Percentiles rank a stretch among this genome's conserved stretches.
Evolutionary conservation across 202 grass and related monocot genomes (phyloP).

Genomic region (Carex arenaria): DNA sequence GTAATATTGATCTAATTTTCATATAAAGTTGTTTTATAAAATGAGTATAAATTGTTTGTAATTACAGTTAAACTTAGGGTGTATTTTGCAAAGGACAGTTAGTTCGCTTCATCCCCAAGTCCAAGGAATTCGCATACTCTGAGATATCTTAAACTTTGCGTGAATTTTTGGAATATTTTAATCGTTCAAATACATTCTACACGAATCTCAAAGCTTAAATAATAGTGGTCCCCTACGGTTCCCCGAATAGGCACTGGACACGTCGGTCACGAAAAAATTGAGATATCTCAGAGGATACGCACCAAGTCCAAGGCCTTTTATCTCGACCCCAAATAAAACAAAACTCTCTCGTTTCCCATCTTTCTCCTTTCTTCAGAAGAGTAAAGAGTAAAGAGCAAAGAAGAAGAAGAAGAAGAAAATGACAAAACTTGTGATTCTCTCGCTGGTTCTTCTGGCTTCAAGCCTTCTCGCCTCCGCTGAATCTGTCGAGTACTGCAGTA

Average conservation of each 20-base stretch:
- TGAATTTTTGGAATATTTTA: too few relatives aligned
- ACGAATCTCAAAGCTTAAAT: too few relatives aligned
- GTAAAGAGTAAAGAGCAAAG: background rate
- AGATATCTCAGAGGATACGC: too few relatives aligned
- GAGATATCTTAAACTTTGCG: too few relatives aligned
- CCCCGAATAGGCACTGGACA: too few relatives aligned
- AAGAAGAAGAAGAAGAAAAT: background rate
- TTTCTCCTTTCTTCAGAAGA: background rate
- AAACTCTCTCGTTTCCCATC: background rate
- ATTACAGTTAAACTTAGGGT: background rate
- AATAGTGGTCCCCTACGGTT: too few relatives aligned
- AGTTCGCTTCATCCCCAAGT: slow-evolving; percentile 6
- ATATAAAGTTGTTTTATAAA: too few relatives aligned
- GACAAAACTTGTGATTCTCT: slow-evolving; percentile 14
- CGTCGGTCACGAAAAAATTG: too few relatives aligned
- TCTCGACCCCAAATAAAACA: background rate
- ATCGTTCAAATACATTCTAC: too few relatives aligned
- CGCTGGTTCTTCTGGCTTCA: slow-evolving; percentile 9
- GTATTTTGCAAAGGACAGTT: background rate
- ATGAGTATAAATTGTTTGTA: background rate
- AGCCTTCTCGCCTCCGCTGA: slow-evolving; percentile 12
- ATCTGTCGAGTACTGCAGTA: slow-evolving; percentile 24
- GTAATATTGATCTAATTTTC: too few relatives aligned
- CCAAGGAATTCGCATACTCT: too few relatives aligned
- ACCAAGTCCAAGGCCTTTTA: background rate